Conservation (phyloP, 441 rosid species). For the Metrosideros polymorpha region DNA sequence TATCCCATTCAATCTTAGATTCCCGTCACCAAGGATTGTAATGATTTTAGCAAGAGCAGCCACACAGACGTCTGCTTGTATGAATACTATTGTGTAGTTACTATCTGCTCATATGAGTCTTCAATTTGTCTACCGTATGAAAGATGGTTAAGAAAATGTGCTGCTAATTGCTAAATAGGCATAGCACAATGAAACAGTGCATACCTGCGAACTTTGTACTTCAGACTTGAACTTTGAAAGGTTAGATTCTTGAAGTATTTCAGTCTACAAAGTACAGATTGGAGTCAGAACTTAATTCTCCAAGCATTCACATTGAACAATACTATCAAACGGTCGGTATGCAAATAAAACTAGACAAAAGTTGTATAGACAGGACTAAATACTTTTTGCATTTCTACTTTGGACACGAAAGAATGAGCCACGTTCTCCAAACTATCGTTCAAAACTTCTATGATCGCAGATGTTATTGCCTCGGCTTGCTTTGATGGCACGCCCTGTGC, state of each 20-base stretch:
- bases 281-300: background rate
- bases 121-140: background rate
- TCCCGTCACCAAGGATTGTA: no score
- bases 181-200: background rate
- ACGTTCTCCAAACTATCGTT: constrained; percentile 90
- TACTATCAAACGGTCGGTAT: background rate
- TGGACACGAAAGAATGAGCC: constrained; percentile 65
- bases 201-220: constrained; percentile 80
- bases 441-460: constrained; percentile 76
- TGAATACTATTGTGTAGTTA: no score
- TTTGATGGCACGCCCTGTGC: constrained; percentile 82
- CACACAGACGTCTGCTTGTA: no score
- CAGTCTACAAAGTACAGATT: constrained; percentile 31
- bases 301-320: background rate
- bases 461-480: constrained; percentile 88
- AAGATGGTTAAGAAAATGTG: background rate
- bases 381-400: constrained; percentile 86
- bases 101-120: background rate
- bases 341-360: background rate
- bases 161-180: background rate
- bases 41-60: background rate
- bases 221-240: constrained; percentile 79
- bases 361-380: no score
- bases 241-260: constrained; percentile 73
- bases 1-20: background rate